Evolutionary conservation across 1,139 yeast genomes (phyloP), one percentile per base, ranked within the genome.

Genomic region (Casaregolazyma suthepensis): DNA sequence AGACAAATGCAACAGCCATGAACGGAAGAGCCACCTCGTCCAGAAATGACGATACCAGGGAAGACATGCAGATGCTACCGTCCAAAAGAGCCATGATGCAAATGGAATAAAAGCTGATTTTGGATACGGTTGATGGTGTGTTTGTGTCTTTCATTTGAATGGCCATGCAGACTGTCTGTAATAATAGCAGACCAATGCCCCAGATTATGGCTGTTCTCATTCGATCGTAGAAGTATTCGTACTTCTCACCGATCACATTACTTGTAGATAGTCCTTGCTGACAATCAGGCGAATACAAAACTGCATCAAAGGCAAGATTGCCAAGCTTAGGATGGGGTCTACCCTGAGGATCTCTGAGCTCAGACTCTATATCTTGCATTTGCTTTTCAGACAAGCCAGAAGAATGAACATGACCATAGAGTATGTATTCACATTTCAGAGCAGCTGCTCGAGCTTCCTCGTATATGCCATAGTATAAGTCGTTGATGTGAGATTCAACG

Each of bases 281-380:
- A 72, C 98, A 91, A 65, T 91, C 96, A 0, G 97, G 97, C 0
- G 96, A 88, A 63, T 87, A 90, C 18, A 88, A 57, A 22, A 87
- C 59, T 5, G 85, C 87, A 6, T 77, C 68, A 12, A 89, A 64
- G 38, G 71, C 71, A 17, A 91, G 62, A 1, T 69, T 65, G 0
- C 96, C 97, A 1, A 84, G 66, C 0, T 65, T 56, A 5, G 79
- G 76, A 15, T 84, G 77, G 1, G 97, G 97, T 55, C 85, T 73
- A 1, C 97, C 97, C 38, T 78, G 66, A 0, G 97, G 97, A 59
- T 77, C 72, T 15, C 63, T 68, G 31, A 89, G 69, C 65, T 91
- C 98, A 37, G 80, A 78, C 61, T 90, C 96, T 35, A 90, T 82
- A 48, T 73, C 73, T 45, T 74, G 65, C 53, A 89, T 67, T 59